These are phyloP conservation scores for Solanum rostratum DNA, from an alignment of 257 asterid species.

Conservation along the genomic window DNA sequence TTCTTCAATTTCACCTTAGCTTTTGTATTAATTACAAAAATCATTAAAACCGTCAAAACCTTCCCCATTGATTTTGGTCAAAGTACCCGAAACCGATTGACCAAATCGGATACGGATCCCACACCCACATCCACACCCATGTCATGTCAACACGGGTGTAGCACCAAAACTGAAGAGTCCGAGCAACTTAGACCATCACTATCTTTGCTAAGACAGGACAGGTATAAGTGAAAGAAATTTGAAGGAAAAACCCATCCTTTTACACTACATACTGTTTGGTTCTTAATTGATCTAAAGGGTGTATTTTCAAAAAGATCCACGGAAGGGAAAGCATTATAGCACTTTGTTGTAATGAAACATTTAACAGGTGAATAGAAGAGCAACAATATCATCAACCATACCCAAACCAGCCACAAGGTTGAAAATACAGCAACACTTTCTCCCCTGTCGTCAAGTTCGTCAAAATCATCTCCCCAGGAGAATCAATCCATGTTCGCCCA, in stretches of 20 bases:
- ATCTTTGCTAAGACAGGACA: background rate
- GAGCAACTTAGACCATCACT: too few relatives aligned
- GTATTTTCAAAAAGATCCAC: background rate
- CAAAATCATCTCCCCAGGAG: conserved; percentile 92
- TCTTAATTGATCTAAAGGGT: background rate
- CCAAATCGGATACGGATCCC: too few relatives aligned
- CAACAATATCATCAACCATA: conserved; percentile 16
- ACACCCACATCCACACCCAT: too few relatives aligned
- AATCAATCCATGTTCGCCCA: conserved; percentile 99
- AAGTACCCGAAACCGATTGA: too few relatives aligned
- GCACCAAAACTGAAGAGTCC: too few relatives aligned
- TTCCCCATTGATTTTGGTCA: too few relatives aligned
- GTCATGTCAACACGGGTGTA: too few relatives aligned
- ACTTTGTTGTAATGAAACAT: background rate
- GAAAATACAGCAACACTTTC: conserved; percentile 88
- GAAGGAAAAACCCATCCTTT: background rate
- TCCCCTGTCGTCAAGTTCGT: conserved; percentile 92
- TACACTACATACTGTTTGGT: background rate
- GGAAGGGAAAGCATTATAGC: background rate
- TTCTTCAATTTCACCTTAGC: too few relatives aligned
- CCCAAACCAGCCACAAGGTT: conserved; percentile 99
- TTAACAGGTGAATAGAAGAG: background rate
- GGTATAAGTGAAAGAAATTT: background rate
- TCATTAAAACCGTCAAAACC: too few relatives aligned
- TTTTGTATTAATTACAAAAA: too few relatives aligned